Conservation (phyloP, 768 basidiomycete genomes). For the Fistulinella prunicolor region DNA sequence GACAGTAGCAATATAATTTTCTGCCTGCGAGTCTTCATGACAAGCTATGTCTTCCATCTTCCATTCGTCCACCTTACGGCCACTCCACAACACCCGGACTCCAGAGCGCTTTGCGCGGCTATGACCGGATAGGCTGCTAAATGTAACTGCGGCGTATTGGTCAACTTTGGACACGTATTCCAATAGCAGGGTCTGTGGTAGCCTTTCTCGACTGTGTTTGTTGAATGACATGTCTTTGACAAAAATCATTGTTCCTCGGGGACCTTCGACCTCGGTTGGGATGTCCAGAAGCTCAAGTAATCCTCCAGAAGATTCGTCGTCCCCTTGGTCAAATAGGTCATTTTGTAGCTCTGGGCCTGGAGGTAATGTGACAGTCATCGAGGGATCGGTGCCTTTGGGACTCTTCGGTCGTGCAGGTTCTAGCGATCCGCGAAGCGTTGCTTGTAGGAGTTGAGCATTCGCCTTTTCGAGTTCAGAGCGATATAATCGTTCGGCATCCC, state of each 20-base stretch:
- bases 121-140: constrained; percentile 58
- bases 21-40: constrained; percentile 71
- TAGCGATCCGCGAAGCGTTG: constrained; percentile 35
- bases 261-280: constrained; percentile 53
- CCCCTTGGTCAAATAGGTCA: constrained; percentile 55
- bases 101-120: constrained; percentile 74
- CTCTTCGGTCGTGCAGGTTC: background rate
- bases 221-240: constrained; percentile 76
- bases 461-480: constrained; percentile 49
- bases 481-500: constrained; percentile 61
- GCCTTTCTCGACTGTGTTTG: constrained; percentile 79
- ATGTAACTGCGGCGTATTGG: constrained; percentile 72
- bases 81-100: constrained; percentile 73
- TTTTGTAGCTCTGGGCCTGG: constrained; percentile 8
- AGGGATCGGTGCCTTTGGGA: background rate
- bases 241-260: constrained; percentile 49
- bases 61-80: constrained; percentile 61
- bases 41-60: constrained; percentile 86
- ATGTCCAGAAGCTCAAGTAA: constrained; percentile 74
- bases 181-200: constrained; percentile 69
- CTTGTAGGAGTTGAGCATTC: constrained; percentile 43
- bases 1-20: constrained; percentile 84
- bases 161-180: constrained; percentile 69
- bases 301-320: constrained; percentile 51
- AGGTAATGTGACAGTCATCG: background rate